Percentiles rank a stretch among this genome's conserved stretches.
Conservation (phyloP, 306 rosid species). For the Lablab purpureus region DNA sequence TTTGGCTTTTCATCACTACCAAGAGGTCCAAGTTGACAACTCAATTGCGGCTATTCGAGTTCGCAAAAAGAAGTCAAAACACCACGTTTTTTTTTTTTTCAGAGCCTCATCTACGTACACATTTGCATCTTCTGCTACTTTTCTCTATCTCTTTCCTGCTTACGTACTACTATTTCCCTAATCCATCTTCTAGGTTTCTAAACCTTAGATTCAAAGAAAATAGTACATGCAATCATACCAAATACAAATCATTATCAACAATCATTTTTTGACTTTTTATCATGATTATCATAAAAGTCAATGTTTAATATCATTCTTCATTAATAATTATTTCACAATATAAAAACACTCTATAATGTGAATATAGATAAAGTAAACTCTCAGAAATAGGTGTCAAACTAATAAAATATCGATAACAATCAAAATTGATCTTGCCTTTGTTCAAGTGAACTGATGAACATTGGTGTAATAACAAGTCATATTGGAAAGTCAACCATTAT, state of each 20-base stretch:
- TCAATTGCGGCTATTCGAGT: constrained; percentile 49
- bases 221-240: too few species aligned
- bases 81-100: neutral
- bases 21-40: constrained; percentile 54
- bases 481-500: neutral
- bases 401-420: neutral
- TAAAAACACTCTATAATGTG: too few species aligned
- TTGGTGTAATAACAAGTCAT: neutral
- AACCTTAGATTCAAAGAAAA: neutral
- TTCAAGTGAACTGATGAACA: neutral
- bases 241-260: too few species aligned
- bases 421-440: neutral
- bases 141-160: neutral
- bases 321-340: too few species aligned
- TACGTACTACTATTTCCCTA: neutral
- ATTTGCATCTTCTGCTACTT: neutral
- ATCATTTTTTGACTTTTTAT: too few species aligned
- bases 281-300: too few species aligned
- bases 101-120: neutral
- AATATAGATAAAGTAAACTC: too few species aligned
- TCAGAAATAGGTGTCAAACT: neutral
- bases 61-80: constrained; percentile 13
- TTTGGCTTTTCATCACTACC: constrained; percentile 54
- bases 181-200: neutral
- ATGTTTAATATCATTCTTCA: too few species aligned